Evolutionary conservation across 768 basidiomycete genomes (phyloP).

Genomic region (Tylopilus rubrobrunneus): DNA sequence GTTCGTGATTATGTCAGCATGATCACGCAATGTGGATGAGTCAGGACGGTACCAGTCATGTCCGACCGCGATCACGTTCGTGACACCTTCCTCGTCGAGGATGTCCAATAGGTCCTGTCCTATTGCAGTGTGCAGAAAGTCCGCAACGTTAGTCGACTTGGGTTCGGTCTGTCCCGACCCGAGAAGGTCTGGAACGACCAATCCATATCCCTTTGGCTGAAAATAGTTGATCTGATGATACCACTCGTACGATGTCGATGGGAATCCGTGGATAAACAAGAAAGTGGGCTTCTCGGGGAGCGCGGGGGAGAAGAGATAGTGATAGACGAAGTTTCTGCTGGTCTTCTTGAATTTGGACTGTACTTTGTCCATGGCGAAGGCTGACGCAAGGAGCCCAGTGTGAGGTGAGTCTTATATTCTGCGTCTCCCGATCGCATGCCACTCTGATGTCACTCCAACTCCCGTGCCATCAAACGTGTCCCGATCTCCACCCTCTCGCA

Average conservation of each 20-base stretch:
- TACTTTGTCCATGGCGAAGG: constrained; percentile 23
- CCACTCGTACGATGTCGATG: constrained; percentile 42
- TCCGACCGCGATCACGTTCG: constrained; percentile 33
- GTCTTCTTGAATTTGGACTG: constrained; percentile 34
- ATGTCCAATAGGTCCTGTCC: constrained; percentile 36
- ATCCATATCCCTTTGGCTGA: constrained; percentile 36
- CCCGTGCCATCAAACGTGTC: constrained; percentile 13
- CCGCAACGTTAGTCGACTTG: constrained; percentile 33
- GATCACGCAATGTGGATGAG: neutral
- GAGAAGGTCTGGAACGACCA: constrained; percentile 46
- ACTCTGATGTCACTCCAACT: constrained; percentile 5
- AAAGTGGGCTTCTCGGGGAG: constrained; percentile 34
- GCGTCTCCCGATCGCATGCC: constrained; percentile 11
- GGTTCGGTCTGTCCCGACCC: constrained; percentile 42
- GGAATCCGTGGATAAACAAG: constrained; percentile 44
- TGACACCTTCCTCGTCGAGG: constrained; percentile 33
- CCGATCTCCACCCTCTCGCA: constrained; percentile 17
- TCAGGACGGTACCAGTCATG: constrained; percentile 36
- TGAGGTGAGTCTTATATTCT: constrained; percentile 4
- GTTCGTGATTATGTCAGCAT: constrained; percentile 1
- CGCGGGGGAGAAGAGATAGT: constrained; percentile 31
- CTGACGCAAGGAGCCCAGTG: neutral
- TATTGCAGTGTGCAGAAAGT: constrained; percentile 27
- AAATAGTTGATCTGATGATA: constrained; percentile 37
- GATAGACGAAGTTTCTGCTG: constrained; percentile 33